These are phyloP conservation scores for Neospora caninum DNA, from an alignment of 169 alveolate genomes.

Conservation along the genomic window DNA sequence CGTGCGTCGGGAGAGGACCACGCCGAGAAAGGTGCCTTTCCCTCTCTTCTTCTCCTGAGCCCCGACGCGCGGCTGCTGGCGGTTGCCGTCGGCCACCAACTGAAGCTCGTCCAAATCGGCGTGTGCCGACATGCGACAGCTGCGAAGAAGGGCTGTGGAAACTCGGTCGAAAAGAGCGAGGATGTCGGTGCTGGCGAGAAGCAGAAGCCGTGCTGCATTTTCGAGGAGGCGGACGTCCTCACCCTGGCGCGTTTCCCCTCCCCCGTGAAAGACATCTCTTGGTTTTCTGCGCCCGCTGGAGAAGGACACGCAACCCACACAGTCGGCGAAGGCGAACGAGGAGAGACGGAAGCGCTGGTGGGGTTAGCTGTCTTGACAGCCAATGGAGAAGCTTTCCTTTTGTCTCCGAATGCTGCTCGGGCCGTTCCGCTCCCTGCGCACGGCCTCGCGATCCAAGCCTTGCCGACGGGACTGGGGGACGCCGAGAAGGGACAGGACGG, in stretches of 20 bases:
- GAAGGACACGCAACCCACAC: background rate
- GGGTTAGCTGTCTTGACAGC: conserved; percentile 12
- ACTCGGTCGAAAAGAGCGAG: too few species aligned
- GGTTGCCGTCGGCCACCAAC: background rate
- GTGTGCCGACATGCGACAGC: background rate
- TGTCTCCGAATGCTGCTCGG: background rate
- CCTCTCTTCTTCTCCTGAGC: conserved; percentile 15
- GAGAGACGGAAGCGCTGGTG: background rate
- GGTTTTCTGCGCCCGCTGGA: background rate
- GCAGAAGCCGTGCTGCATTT: background rate
- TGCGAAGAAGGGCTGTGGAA: background rate
- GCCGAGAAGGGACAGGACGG: background rate
- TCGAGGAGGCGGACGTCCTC: background rate
- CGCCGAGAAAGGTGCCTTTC: background rate
- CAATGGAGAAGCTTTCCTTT: background rate
- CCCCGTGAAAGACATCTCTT: background rate
- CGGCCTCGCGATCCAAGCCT: background rate
- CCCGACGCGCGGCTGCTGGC: conserved; percentile 3
- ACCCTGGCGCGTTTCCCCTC: background rate
- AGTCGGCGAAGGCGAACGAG: background rate
- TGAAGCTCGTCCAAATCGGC: background rate
- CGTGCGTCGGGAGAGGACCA: background rate
- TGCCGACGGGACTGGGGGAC: background rate
- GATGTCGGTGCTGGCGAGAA: too few species aligned
- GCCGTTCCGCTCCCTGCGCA: background rate